Evolutionary conservation across 805 yeast species (phyloP).

Genomic region (Starmerella sirachaensis): DNA sequence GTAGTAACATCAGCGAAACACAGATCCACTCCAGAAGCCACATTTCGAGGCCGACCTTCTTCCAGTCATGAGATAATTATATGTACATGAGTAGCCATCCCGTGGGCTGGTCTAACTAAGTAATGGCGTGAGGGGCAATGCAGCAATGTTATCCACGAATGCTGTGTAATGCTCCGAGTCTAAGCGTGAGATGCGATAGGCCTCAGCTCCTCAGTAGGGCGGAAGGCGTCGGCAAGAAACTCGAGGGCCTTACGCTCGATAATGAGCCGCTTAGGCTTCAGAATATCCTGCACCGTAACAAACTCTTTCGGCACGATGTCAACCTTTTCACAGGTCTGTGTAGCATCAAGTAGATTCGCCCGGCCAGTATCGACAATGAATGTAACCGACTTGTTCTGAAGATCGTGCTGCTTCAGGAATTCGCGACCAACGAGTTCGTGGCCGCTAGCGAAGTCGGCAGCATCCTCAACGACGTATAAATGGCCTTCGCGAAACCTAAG

Average conservation of each 20-base stretch:
- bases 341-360: slow-evolving; percentile 48
- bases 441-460: slow-evolving; percentile 28
- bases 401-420: slow-evolving; percentile 37
- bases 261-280: slow-evolving; percentile 64
- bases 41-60: too few relatives aligned
- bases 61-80: too few relatives aligned
- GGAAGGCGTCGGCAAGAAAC: slow-evolving; percentile 33
- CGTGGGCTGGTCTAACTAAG: too few relatives aligned
- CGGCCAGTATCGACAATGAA: slow-evolving; percentile 56
- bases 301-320: slow-evolving; percentile 64
- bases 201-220: slow-evolving; percentile 10
- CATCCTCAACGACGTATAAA: slow-evolving; percentile 53
- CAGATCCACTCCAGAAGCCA: too few relatives aligned
- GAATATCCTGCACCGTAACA: slow-evolving; percentile 69
- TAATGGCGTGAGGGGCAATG: too few relatives aligned
- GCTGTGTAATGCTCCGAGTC: neutral
- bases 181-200: slow-evolving; percentile 6
- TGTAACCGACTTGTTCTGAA: slow-evolving; percentile 32
- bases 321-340: slow-evolving; percentile 42
- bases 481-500: slow-evolving; percentile 67
- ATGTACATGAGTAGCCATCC: too few relatives aligned
- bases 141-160: too few relatives aligned
- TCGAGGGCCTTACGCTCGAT: slow-evolving; percentile 64
- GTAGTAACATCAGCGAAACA: too few relatives aligned
- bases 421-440: slow-evolving; percentile 38